Evolutionary conservation across 2,329 filamentous ascomycete species (phyloP).

Genomic region (Neonectria faginata): DNA sequence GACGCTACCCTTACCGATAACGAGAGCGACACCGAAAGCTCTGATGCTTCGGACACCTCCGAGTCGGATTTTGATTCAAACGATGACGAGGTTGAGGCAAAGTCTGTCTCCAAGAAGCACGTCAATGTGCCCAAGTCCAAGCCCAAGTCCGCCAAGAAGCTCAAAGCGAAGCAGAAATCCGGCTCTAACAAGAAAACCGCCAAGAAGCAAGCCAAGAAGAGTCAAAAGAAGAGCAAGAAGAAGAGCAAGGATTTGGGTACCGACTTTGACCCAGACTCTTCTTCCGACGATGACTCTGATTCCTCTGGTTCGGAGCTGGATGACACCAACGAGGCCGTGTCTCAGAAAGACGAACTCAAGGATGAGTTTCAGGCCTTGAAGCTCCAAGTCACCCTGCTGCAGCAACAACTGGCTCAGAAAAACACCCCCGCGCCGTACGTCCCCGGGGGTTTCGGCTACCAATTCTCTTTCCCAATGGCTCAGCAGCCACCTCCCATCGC

Average conservation of each 20-base stretch:
- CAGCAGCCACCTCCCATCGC: conserved; percentile 3
- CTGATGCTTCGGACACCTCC: conserved; percentile 28
- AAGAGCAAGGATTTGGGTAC: conserved; percentile 12
- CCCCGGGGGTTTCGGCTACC: conserved; percentile 10
- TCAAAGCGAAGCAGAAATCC: conserved; percentile 24
- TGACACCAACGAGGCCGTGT: conserved; percentile 12
- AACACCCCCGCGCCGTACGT: conserved; percentile 10
- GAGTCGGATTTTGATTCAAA: conserved; percentile 35
- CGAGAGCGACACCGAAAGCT: conserved; percentile 27
- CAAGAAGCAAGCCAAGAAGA: conserved; percentile 26
- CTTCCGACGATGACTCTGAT: conserved; percentile 42
- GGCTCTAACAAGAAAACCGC: conserved; percentile 14
- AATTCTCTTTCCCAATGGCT: not conserved
- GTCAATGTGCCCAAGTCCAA: conserved; percentile 23
- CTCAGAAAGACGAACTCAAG: conserved; percentile 38
- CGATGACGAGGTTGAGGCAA: conserved; percentile 19
- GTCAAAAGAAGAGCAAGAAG: conserved; percentile 24
- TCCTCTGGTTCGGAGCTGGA: conserved; percentile 34
- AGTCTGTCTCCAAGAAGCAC: conserved; percentile 30
- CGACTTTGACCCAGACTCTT: conserved; percentile 41
- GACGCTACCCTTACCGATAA: conserved; percentile 16
- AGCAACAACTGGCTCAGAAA: conserved; percentile 35
- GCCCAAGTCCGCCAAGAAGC: conserved; percentile 22
- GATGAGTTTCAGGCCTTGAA: conserved; percentile 48
- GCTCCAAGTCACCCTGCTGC: conserved; percentile 44